Conservation (phyloP, 2,329 filamentous ascomycete species). For the Myrmaecium sp. region DNA sequence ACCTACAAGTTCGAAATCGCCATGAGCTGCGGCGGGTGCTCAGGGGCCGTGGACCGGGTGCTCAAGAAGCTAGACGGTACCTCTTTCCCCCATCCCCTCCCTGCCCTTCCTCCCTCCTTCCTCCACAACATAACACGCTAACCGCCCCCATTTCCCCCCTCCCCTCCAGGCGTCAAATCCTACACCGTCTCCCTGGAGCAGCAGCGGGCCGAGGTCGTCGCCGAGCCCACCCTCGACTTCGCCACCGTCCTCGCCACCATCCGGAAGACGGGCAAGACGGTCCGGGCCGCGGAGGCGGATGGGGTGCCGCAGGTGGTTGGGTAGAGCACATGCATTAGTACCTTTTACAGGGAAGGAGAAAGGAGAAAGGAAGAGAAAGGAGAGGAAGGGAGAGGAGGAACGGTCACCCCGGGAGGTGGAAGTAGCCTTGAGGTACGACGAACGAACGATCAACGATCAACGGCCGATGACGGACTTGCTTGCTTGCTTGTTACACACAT, state of each 20-base stretch:
- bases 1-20: conserved; percentile 88
- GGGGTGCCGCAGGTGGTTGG: too few relatives aligned
- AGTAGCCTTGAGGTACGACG: too few relatives aligned
- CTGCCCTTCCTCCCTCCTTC: background rate
- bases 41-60: conserved; percentile 78
- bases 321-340: too few relatives aligned
- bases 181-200: conserved; percentile 77
- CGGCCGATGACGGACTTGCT: too few relatives aligned
- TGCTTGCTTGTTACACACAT: too few relatives aligned
- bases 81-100: conserved; percentile 12
- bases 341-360: too few relatives aligned
- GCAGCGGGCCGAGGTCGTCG: conserved; percentile 64
- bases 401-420: too few relatives aligned
- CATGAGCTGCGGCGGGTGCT: conserved; percentile 87
- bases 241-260: conserved; percentile 74
- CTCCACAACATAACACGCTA: background rate
- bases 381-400: too few relatives aligned
- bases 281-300: conserved; percentile 61
- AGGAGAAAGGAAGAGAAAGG: too few relatives aligned
- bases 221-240: conserved; percentile 54
- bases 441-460: too few relatives aligned
- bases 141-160: conserved; percentile 1
- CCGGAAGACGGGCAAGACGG: conserved; percentile 87
- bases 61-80: conserved; percentile 81
- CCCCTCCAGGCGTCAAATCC: conserved; percentile 56